phyloP scores from a whole-genome alignment of 2,329 filamentous ascomycete species.

The Colletotrichum magnum region DNA sequence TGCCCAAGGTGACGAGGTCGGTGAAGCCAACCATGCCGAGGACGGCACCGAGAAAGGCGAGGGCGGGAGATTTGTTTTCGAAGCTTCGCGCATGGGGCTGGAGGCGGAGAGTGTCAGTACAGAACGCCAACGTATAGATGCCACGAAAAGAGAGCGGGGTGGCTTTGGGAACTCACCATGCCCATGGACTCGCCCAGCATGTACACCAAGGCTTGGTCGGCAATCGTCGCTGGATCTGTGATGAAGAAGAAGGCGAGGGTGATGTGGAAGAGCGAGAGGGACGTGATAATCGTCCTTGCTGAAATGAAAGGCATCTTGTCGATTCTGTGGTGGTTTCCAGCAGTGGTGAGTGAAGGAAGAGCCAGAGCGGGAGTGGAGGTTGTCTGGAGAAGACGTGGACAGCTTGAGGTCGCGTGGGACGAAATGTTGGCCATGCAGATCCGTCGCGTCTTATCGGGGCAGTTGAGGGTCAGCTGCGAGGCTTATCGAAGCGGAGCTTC shows the following conservation, averaged over 20 bases:
- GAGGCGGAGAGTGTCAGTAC: conserved; percentile 7
- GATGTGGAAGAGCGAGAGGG: conserved; percentile 86
- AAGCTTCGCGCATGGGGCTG: conserved; percentile 78
- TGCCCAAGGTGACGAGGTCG: conserved; percentile 76
- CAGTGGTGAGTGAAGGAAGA: not conserved
- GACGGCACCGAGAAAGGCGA: conserved; percentile 80
- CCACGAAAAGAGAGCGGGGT: not conserved
- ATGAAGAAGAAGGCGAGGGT: conserved; percentile 89
- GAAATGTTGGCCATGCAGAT: conserved; percentile 7
- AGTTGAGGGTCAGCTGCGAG: not conserved
- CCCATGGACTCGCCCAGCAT: conserved; percentile 88
- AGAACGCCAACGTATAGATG: not conserved
- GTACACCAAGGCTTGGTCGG: conserved; percentile 85
- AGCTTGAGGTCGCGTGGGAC: conserved; percentile 18
- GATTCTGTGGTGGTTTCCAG: not conserved
- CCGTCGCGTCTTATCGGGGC: conserved; percentile 32
- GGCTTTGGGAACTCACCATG: conserved; percentile 70
- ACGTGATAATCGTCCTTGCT: conserved; percentile 83
- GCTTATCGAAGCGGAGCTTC: conserved; percentile 37
- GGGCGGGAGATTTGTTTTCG: conserved; percentile 76
- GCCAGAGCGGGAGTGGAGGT: too few relatives aligned
- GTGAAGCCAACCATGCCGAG: conserved; percentile 72
- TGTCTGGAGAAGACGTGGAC: not conserved
- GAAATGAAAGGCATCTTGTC: conserved; percentile 83
- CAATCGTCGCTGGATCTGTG: conserved; percentile 77